Base-by-base conservation (phyloP, 116 monocot species). In the Thalassia testudinum region DNA sequence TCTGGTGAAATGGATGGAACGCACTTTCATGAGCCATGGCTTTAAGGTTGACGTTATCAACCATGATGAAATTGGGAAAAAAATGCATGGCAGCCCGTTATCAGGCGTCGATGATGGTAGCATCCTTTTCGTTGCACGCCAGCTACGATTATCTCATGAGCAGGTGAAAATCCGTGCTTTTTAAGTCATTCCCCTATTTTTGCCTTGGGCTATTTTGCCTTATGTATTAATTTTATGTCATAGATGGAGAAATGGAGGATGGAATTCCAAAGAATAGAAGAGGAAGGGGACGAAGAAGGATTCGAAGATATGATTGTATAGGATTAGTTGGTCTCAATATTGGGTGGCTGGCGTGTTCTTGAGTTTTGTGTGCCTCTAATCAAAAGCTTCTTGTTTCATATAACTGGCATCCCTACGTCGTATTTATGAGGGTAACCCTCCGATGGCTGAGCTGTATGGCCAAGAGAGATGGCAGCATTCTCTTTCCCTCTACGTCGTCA, bases 131-230 rank as follows among this genome's bases (percentile, higher is more conserved):
- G 50, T 73, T 24, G 83, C 93, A 34, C 67, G 70, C 42, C 93
- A 95, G 64, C 62, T 87, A 69, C 80, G 66, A 4, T 61, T 81
- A 20, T 95, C 93, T 68, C 87, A 95, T 72, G 71, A 76, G 1
- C 84, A 95, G 83, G 93, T 95, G 48, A n/a, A n/a, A n/a, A n/a
- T n/a, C n/a, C 53, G 12, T 49, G 19, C 45, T 45, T 45, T 45
- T 45, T 45, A 16, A 13, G 45, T 45, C 5, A 4, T 2, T 45
- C 45, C 45, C 15, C 45, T n/a, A 5, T 45, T n/a, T 45, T 15
- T 20, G 2, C 10, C 19, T 16, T 2, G 19, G 15, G 15, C 18
- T 7, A 16, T 45, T 13, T 16, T 14, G 28, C 19, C 8, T 59
- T 43, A 13, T 18, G 20, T 24, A 30, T 23, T 15, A 10, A 29